Percentiles rank a stretch among this genome's conserved stretches.
Conservation (phyloP, 495 filamentous ascomycete species). For the Neurospora sublineolata region DNA sequence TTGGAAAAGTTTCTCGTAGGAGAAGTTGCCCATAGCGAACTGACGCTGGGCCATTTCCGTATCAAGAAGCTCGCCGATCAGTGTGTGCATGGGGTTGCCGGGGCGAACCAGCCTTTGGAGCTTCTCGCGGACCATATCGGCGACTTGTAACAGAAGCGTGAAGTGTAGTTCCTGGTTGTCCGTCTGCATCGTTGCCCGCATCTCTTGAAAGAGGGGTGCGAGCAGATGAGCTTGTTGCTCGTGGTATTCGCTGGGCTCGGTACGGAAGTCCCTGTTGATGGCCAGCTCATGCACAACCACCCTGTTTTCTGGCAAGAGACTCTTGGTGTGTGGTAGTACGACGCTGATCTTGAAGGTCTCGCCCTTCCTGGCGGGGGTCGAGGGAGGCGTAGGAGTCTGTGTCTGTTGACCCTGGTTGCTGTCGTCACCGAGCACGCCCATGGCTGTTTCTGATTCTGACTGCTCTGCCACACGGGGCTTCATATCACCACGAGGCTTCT, state of each 20-base stretch:
- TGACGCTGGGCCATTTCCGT: constrained; percentile 64
- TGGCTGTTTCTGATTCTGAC: constrained; percentile 24
- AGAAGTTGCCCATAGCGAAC: constrained; percentile 71
- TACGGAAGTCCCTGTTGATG: constrained; percentile 72
- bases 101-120: constrained; percentile 70
- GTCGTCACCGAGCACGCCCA: constrained; percentile 26
- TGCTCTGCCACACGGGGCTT: constrained; percentile 51
- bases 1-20: constrained; percentile 84
- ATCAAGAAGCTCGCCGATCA: constrained; percentile 80
- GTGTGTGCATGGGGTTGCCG: constrained; percentile 67
- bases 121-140: constrained; percentile 72
- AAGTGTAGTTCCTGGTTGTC: constrained; percentile 53
- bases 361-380: constrained; percentile 25
- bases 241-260: constrained; percentile 38
- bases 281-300: constrained; percentile 82
- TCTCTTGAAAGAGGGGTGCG: constrained; percentile 59
- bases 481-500: constrained; percentile 58
- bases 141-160: constrained; percentile 68
- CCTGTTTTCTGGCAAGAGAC: constrained; percentile 69
- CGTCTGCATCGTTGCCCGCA: constrained; percentile 61
- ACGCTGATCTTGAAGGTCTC: constrained; percentile 29
- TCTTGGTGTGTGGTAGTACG: constrained; percentile 25
- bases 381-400: constrained; percentile 33
- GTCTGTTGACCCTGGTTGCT: constrained; percentile 17
- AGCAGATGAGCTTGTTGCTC: constrained; percentile 40